Conservation (phyloP, 208 protist genomes). For the Sergeia podlipaevii region DNA sequence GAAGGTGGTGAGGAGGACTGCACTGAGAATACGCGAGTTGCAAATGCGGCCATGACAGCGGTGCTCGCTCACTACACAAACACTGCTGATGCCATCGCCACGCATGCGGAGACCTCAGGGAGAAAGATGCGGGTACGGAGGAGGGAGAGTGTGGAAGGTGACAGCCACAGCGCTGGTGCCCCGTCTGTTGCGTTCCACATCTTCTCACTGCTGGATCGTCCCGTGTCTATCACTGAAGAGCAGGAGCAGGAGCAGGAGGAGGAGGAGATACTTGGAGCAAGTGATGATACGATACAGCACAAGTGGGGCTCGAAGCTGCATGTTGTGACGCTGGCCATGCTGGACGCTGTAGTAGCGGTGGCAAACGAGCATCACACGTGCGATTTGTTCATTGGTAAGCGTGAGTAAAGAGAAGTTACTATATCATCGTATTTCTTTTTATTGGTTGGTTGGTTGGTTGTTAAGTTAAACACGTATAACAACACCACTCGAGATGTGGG, state of each 20-base stretch:
- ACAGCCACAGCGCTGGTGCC: too few species aligned
- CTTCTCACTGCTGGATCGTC: conserved; percentile 43
- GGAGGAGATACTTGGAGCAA: too few species aligned
- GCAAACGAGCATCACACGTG: conserved; percentile 29
- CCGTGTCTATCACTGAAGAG: too few species aligned
- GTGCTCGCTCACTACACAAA: conserved; percentile 8
- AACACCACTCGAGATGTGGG: too few species aligned
- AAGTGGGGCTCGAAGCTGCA: conserved; percentile 29
- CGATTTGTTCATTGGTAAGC: background rate
- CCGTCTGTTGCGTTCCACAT: conserved; percentile 25
- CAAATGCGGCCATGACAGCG: conserved; percentile 4
- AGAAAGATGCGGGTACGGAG: too few species aligned
- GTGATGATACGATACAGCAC: too few species aligned
- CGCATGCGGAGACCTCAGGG: too few species aligned
- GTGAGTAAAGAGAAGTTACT: background rate
- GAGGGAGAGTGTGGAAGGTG: too few species aligned
- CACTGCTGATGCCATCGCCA: too few species aligned
- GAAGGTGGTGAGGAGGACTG: conserved; percentile 4
- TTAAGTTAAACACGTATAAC: too few species aligned
- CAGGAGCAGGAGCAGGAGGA: background rate
- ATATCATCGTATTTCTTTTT: background rate
- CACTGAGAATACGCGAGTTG: background rate
- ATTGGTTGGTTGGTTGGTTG: too few species aligned
- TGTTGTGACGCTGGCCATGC: conserved; percentile 32
- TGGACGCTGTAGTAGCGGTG: conserved; percentile 31